Evolutionary conservation across 1,139 yeast species (phyloP).

Genomic region (Suhomyces guaymorum): DNA sequence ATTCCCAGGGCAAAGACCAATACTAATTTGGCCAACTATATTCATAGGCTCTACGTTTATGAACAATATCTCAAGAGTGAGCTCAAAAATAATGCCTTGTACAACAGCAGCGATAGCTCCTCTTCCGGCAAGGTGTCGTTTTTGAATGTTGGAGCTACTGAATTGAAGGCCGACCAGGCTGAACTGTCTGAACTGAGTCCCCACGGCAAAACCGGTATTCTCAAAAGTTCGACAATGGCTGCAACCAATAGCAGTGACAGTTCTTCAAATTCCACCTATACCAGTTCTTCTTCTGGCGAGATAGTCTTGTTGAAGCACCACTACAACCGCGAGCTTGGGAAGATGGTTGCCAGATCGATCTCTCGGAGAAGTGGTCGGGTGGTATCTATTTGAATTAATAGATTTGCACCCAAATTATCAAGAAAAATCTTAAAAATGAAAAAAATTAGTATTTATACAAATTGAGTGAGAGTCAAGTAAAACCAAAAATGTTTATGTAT

Average conservation of each 20-base stretch:
- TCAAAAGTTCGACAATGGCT: too few species aligned
- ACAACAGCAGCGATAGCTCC: slow-evolving; percentile 1
- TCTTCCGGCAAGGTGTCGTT: background rate
- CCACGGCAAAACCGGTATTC: too few species aligned
- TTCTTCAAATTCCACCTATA: background rate
- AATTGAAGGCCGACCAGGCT: too few species aligned
- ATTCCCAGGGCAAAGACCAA: slow-evolving; percentile 26
- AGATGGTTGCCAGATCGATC: slow-evolving; percentile 10
- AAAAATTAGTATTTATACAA: too few species aligned
- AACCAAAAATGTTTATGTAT: too few species aligned
- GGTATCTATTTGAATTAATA: background rate
- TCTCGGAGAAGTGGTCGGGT: slow-evolving; percentile 4
- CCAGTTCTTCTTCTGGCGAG: slow-evolving; percentile 5
- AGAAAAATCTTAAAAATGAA: too few species aligned
- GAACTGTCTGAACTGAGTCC: too few species aligned
- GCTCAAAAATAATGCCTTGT: slow-evolving; percentile 4
- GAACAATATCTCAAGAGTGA: slow-evolving; percentile 11
- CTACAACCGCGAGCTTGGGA: slow-evolving; percentile 13
- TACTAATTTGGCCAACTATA: slow-evolving; percentile 26
- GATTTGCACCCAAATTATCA: too few species aligned
- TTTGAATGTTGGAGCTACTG: background rate
- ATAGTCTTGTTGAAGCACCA: slow-evolving; percentile 13
- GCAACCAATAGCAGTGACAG: too few species aligned
- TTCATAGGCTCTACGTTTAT: slow-evolving; percentile 24
- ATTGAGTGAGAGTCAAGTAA: too few species aligned